Evolutionary conservation across 495 filamentous ascomycete genomes (phyloP).

Genomic region (Penicillium bovifimosum): DNA sequence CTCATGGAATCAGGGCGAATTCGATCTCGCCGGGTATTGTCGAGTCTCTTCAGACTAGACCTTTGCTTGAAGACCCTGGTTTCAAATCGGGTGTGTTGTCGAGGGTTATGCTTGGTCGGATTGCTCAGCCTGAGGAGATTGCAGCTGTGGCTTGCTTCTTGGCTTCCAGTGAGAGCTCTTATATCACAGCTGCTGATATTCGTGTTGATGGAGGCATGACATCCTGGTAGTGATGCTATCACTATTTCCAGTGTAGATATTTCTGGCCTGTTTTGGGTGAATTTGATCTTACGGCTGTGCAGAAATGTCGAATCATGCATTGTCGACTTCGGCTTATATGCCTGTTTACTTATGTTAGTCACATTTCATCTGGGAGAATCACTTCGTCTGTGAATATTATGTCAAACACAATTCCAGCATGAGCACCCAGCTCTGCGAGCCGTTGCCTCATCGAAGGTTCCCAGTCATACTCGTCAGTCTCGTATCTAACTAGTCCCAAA

Average conservation of each 20-base stretch:
- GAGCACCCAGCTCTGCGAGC: no score
- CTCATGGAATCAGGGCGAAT: neutral
- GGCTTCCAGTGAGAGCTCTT: conserved; percentile 84
- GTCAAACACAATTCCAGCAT: no score
- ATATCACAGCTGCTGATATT: conserved; percentile 84
- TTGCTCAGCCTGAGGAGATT: conserved; percentile 92
- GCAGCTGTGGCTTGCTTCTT: conserved; percentile 88
- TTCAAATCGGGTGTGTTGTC: neutral
- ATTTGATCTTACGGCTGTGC: no score
- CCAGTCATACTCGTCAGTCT: no score
- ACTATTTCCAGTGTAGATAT: neutral
- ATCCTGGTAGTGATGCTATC: neutral
- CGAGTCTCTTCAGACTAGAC: neutral
- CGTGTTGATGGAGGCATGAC: conserved; percentile 45
- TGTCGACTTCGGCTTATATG: no score
- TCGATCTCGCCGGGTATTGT: neutral
- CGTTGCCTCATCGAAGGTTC: no score
- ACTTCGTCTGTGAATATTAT: no score
- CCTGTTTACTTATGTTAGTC: no score
- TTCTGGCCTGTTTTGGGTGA: no score
- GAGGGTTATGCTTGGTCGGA: conserved; percentile 50
- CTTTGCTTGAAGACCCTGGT: neutral
- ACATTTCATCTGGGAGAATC: no score
- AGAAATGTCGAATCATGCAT: no score
- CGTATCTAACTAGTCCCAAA: no score